phyloP scores from a whole-genome alignment of 129 eudicot genomes.

The Saussurea involucrata region DNA sequence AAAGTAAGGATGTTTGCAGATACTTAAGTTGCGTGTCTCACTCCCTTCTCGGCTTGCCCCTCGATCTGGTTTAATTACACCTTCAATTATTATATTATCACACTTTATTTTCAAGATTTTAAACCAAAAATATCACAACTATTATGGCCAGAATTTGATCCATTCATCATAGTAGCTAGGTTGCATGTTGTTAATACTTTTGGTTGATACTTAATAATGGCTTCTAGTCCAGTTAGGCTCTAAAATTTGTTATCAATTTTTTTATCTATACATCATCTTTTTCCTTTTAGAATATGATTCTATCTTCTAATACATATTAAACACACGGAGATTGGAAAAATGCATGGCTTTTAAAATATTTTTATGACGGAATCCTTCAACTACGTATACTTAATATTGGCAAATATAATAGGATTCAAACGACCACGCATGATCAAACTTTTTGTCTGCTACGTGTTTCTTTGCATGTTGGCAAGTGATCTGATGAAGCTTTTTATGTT shows the following conservation, averaged over 20 bases:
- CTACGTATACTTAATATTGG: neutral
- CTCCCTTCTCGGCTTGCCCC: neutral
- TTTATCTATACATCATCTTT: neutral
- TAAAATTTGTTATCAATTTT: neutral
- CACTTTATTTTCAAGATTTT: neutral
- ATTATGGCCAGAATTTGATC: neutral
- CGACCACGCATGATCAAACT: neutral
- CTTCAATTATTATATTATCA: neutral
- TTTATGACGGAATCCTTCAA: neutral
- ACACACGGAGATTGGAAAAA: neutral
- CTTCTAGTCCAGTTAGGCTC: neutral
- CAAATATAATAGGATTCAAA: neutral
- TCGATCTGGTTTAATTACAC: too few species aligned
- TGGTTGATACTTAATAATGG: too few species aligned
- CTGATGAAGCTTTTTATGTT: neutral
- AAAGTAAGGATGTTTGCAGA: too few species aligned
- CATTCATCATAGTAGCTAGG: too few species aligned
- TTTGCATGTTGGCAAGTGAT: neutral
- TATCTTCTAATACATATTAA: neutral
- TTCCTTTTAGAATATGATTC: neutral
- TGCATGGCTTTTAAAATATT: neutral
- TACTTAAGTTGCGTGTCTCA: too few species aligned
- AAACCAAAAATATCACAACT: neutral
- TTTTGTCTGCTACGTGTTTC: neutral
- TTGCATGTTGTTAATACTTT: too few species aligned